These are phyloP conservation scores for Penicillium paxilli DNA, from an alignment of 495 filamentous ascomycete species.

Conservation along the genomic window DNA sequence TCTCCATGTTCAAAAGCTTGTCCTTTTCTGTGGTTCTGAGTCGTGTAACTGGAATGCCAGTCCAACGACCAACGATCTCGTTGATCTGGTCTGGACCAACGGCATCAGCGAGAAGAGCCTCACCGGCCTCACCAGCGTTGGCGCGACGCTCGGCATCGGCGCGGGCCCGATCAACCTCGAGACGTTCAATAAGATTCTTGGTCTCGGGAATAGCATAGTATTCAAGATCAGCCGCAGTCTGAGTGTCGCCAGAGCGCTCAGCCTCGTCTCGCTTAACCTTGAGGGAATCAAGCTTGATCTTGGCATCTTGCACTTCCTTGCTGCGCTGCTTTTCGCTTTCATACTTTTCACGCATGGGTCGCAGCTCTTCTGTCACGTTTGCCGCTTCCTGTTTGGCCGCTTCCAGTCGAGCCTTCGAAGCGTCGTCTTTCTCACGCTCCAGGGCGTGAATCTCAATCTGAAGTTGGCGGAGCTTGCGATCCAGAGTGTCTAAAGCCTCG, in stretches of 20 bases:
- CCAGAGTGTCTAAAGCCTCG: slow-evolving; percentile 88
- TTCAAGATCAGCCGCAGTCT: slow-evolving; percentile 83
- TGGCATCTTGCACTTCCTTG: slow-evolving; percentile 91
- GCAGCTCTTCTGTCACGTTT: slow-evolving; percentile 88
- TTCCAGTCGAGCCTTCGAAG: slow-evolving; percentile 76
- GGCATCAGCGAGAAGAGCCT: slow-evolving; percentile 78
- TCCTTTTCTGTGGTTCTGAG: slow-evolving; percentile 96
- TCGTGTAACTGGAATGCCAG: slow-evolving; percentile 91
- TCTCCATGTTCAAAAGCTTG: slow-evolving; percentile 94
- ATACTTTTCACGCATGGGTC: slow-evolving; percentile 92
- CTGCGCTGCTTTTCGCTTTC: slow-evolving; percentile 85
- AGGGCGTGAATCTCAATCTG: slow-evolving; percentile 96
- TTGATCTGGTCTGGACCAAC: slow-evolving; percentile 99
- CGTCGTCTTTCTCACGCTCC: slow-evolving; percentile 90
- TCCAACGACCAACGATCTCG: slow-evolving; percentile 95
- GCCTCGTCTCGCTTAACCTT: slow-evolving; percentile 91
- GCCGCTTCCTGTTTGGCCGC: slow-evolving; percentile 85
- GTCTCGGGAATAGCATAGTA: slow-evolving; percentile 98
- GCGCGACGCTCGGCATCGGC: slow-evolving; percentile 73
- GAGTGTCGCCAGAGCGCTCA: slow-evolving; percentile 77
- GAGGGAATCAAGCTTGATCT: slow-evolving; percentile 86
- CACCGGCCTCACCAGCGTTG: slow-evolving; percentile 53
- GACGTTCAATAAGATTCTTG: slow-evolving; percentile 69
- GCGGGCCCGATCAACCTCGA: slow-evolving; percentile 77
- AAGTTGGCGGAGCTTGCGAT: slow-evolving; percentile 82